Evolutionary conservation across 2,329 filamentous ascomycete species (phyloP).

Genomic region (Colletotrichum eleusines): DNA sequence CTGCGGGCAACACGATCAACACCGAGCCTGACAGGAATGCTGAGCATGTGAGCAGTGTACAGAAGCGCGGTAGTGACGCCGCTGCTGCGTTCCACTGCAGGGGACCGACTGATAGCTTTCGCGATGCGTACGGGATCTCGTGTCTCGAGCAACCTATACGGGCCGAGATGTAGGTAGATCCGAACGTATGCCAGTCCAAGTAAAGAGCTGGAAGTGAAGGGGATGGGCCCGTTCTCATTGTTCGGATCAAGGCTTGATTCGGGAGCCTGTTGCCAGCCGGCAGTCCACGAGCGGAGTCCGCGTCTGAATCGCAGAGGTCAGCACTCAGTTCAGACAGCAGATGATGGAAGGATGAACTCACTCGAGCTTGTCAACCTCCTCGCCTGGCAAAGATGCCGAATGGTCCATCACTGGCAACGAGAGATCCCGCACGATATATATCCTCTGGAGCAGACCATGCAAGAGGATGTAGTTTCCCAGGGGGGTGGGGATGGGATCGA

Average conservation of each 20-base stretch:
- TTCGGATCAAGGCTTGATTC: slow-evolving; percentile 56
- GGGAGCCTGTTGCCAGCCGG: slow-evolving; percentile 54
- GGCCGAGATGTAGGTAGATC: slow-evolving; percentile 59
- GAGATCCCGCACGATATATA: slow-evolving; percentile 54
- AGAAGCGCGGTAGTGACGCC: slow-evolving; percentile 62
- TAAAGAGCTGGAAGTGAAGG: slow-evolving; percentile 60
- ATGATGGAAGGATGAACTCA: slow-evolving; percentile 38
- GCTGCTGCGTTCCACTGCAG: slow-evolving; percentile 60
- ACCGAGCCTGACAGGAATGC: slow-evolving; percentile 66
- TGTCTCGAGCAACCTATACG: slow-evolving; percentile 57
- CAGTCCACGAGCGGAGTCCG: slow-evolving; percentile 53
- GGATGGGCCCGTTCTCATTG: slow-evolving; percentile 56
- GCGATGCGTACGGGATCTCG: slow-evolving; percentile 57
- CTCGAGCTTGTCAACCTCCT: slow-evolving; percentile 54
- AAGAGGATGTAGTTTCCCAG: slow-evolving; percentile 54
- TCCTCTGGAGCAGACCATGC: slow-evolving; percentile 53
- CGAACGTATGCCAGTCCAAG: slow-evolving; percentile 60
- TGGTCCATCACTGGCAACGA: slow-evolving; percentile 51
- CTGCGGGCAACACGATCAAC: slow-evolving; percentile 66
- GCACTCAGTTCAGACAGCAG: background rate
- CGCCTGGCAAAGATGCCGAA: slow-evolving; percentile 48
- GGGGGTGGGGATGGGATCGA: slow-evolving; percentile 53
- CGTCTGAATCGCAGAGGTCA: slow-evolving; percentile 44
- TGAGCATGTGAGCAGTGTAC: slow-evolving; percentile 66
- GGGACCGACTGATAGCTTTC: slow-evolving; percentile 52